phyloP scores from a whole-genome alignment of 495 filamentous ascomycete genomes.

The Xylaria bambusicola region DNA sequence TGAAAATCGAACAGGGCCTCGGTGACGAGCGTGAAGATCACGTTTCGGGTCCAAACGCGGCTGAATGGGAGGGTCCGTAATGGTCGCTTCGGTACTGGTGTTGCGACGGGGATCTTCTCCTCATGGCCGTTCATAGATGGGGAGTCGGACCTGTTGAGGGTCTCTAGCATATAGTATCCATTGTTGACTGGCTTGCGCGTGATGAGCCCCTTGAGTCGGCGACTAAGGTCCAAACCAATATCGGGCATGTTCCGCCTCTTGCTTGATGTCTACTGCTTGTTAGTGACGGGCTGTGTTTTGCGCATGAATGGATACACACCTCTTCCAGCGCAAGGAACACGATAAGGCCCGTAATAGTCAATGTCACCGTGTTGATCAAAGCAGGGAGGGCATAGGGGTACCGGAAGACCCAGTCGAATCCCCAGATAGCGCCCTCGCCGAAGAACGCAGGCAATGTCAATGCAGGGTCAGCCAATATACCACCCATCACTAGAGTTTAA shows the following conservation, averaged over 20 bases:
- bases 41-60: constrained; percentile 78
- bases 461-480: constrained; percentile 65
- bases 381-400: constrained; percentile 72
- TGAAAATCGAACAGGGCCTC: constrained; percentile 74
- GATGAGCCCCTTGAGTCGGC: constrained; percentile 17
- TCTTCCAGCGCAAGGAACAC: constrained; percentile 66
- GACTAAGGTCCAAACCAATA: constrained; percentile 36
- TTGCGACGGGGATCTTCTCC: constrained; percentile 9
- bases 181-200: constrained; percentile 13
- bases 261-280: constrained; percentile 42
- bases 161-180: constrained; percentile 28
- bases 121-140: constrained; percentile 14
- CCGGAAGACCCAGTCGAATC: constrained; percentile 57
- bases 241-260: constrained; percentile 43
- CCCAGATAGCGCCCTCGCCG: constrained; percentile 45
- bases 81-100: constrained; percentile 11
- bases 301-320: constrained; percentile 35
- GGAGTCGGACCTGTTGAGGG: constrained; percentile 18
- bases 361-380: constrained; percentile 61
- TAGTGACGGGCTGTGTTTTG: constrained; percentile 6
- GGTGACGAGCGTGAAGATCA: constrained; percentile 63
- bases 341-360: constrained; percentile 49
- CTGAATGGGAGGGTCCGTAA: constrained; percentile 62
- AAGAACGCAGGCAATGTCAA: constrained; percentile 62
- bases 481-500: constrained; percentile 54